Percentiles rank a stretch among this genome's conserved stretches.
Evolutionary conservation across 2,329 filamentous ascomycete genomes (phyloP).

Genomic region (Hymenoscyphus salicellus): DNA sequence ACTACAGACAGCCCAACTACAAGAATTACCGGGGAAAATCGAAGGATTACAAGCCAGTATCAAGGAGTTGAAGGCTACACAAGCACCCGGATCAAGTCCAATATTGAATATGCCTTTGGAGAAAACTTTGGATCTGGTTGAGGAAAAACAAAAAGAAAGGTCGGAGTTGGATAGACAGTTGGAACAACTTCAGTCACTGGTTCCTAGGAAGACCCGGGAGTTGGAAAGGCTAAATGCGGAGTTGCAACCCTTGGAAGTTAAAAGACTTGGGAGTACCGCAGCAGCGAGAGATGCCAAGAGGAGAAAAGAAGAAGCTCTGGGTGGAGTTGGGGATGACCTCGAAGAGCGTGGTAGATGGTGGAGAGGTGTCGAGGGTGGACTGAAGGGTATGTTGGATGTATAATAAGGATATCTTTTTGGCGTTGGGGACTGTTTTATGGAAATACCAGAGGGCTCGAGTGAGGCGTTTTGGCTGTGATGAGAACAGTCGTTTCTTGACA

Average conservation of each 20-base stretch:
- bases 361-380: slow-evolving; percentile 61
- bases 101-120: slow-evolving; percentile 54
- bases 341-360: slow-evolving; percentile 76
- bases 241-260: slow-evolving; percentile 64
- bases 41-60: slow-evolving; percentile 49
- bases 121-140: slow-evolving; percentile 54
- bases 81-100: slow-evolving; percentile 44
- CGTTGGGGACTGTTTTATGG: background rate
- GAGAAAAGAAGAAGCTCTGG: slow-evolving; percentile 63
- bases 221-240: slow-evolving; percentile 66
- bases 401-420: slow-evolving; percentile 8
- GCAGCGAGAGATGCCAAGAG: slow-evolving; percentile 69
- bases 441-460: slow-evolving; percentile 1
- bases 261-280: slow-evolving; percentile 60
- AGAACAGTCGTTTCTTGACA: too few species aligned
- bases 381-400: slow-evolving; percentile 59
- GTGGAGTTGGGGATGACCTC: slow-evolving; percentile 67
- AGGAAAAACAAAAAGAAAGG: slow-evolving; percentile 49
- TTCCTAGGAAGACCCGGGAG: slow-evolving; percentile 65
- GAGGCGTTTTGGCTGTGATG: slow-evolving; percentile 1
- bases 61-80: slow-evolving; percentile 43
- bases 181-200: slow-evolving; percentile 58
- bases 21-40: slow-evolving; percentile 51
- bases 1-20: slow-evolving; percentile 47
- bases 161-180: slow-evolving; percentile 61